phyloP scores from a whole-genome alignment of 495 filamentous ascomycete genomes.

The Pyronema omphalodes region DNA sequence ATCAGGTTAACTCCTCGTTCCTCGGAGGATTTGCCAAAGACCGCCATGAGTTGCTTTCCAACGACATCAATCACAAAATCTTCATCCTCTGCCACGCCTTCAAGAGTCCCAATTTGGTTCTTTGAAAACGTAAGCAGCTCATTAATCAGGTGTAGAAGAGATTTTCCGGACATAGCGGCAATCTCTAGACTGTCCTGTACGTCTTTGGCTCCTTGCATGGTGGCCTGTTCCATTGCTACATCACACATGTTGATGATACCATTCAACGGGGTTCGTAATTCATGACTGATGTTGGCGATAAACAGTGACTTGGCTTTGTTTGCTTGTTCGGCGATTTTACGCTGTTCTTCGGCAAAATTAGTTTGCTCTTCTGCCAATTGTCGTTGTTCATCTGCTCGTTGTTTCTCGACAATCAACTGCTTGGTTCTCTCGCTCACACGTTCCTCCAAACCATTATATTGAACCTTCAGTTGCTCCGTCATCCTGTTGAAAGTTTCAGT shows the following conservation, averaged over 20 bases:
- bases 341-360: slow-evolving; percentile 61
- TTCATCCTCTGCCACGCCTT: slow-evolving; percentile 48
- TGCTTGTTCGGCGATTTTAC: slow-evolving; percentile 76
- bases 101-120: slow-evolving; percentile 71
- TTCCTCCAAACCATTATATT: slow-evolving; percentile 67
- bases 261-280: slow-evolving; percentile 81
- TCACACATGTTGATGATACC: slow-evolving; percentile 87
- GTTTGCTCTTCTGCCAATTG: slow-evolving; percentile 78
- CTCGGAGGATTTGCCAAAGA: slow-evolving; percentile 75
- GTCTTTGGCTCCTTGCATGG: slow-evolving; percentile 34
- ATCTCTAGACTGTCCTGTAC: slow-evolving; percentile 68
- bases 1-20: slow-evolving; percentile 55
- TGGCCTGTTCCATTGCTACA: slow-evolving; percentile 77
- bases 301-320: slow-evolving; percentile 92
- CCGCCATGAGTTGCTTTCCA: slow-evolving; percentile 55
- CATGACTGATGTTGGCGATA: slow-evolving; percentile 90
- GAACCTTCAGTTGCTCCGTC: slow-evolving; percentile 73
- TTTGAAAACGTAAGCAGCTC: slow-evolving; percentile 84
- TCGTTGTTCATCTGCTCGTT: slow-evolving; percentile 61
- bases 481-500: slow-evolving; percentile 84
- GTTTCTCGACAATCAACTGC: slow-evolving; percentile 27
- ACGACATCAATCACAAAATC: slow-evolving; percentile 71
- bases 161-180: slow-evolving; percentile 77
- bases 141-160: slow-evolving; percentile 71
- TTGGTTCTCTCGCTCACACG: slow-evolving; percentile 63